Evolutionary conservation across 495 filamentous ascomycete species (phyloP), one percentile per base, ranked within the genome.

Genomic region (Schizothecium vesticola): DNA sequence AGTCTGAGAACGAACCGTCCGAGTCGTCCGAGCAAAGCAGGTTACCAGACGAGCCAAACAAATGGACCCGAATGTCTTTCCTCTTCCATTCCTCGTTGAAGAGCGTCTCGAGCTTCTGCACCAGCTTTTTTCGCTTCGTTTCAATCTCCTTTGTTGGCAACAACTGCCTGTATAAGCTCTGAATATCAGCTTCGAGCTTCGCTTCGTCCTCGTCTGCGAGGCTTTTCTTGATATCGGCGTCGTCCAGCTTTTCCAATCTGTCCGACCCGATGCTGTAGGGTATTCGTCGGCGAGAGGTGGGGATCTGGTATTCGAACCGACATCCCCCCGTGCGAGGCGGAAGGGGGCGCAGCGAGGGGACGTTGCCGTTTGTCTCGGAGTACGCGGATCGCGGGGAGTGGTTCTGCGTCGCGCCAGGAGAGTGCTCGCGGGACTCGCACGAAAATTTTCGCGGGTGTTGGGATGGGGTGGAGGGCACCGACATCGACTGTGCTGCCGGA

Each of bases 31-130:
- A 96, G 76, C 92, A 97, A 51, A 98, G 84, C 73, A 96, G 84
- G 76, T 99, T 99, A 62, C 95, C 95, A 55, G 96, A 97, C 6
- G 96, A 98, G 22, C 95, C 95, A 86, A 98, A 99, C 29, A 98
- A 87, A 76, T 96, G 89, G 21, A 96, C 96, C 74, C 87, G 87
- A 71, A 97, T 97, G 67, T 94, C 85, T 71, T 91, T 89, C 2
- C 91, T 93, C 2, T 95, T 95, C 94, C 94, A 99, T 72, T 94
- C 87, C 10, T 90, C 81, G 73, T 94, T 94, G 78, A 99, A 87
- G 29, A 97, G 80, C 69, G 85, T 89, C 76, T 96, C 90, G 74
- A 98, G 79, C 81, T 98, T 98, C 68, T 84, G 80, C 57, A 98
- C 88, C 68, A 99, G 87, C 71, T 86, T 87, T 71, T 82, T 80